phyloP scores from a whole-genome alignment of 495 filamentous ascomycete species.

The Arthonia radiata region DNA sequence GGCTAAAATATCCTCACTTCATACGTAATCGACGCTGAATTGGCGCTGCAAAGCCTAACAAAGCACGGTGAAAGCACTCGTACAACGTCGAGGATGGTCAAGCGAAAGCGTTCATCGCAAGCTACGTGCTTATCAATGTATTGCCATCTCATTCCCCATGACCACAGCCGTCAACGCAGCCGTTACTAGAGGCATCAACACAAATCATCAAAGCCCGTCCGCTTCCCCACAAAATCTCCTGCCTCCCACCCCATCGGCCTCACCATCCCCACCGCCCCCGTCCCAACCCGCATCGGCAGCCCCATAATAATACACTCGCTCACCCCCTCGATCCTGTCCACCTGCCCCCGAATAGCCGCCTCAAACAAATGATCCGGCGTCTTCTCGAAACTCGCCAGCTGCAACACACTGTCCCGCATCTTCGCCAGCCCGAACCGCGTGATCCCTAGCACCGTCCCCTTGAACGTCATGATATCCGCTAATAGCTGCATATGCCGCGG shows the following conservation, averaged over 20 bases:
- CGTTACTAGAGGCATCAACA: too few relatives aligned
- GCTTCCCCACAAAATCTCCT: constrained; percentile 33
- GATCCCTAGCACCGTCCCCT: constrained; percentile 91
- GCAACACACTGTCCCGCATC: constrained; percentile 85
- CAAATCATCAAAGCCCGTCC: constrained; percentile 49
- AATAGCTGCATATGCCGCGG: constrained; percentile 95
- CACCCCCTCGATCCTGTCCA: constrained; percentile 72
- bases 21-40: too few relatives aligned
- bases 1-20: too few relatives aligned
- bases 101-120: too few relatives aligned
- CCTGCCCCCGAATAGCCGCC: constrained; percentile 71
- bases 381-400: constrained; percentile 94
- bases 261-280: constrained; percentile 75
- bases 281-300: constrained; percentile 72
- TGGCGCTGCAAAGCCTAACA: too few relatives aligned
- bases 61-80: too few relatives aligned
- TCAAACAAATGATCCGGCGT: constrained; percentile 96
- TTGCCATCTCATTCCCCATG: too few relatives aligned
- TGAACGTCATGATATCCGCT: constrained; percentile 99
- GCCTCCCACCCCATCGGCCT: constrained; percentile 42
- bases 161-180: too few relatives aligned
- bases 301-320: constrained; percentile 98
- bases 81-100: too few relatives aligned
- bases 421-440: constrained; percentile 90
- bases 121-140: too few relatives aligned